phyloP scores from a whole-genome alignment of 2,329 filamentous ascomycete genomes.

The Keithomyces neogunnii region DNA sequence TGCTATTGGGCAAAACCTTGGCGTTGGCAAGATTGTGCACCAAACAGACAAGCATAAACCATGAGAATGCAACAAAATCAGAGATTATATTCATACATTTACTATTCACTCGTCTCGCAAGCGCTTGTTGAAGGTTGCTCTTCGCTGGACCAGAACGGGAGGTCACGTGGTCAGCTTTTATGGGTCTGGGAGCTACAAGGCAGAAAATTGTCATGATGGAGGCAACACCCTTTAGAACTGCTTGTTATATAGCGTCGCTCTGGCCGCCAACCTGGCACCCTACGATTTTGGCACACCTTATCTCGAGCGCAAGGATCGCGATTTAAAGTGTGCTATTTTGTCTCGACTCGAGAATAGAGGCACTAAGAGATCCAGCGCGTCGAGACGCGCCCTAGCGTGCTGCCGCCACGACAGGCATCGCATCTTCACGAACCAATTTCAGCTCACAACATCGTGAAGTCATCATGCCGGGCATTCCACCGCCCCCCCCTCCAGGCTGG shows the following conservation, averaged over 20 bases:
- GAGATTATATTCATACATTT: no score
- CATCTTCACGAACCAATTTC: constrained; percentile 15
- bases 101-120: no score
- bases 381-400: constrained; percentile 27
- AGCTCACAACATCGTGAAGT: constrained; percentile 17
- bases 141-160: not conserved
- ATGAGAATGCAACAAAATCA: no score
- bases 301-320: constrained; percentile 10
- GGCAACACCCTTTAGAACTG: constrained; percentile 15
- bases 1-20: no score
- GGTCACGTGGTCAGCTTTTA: constrained; percentile 19
- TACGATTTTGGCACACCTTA: constrained; percentile 19
- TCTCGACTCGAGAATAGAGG: constrained; percentile 5
- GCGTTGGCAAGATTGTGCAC: no score
- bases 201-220: constrained; percentile 28
- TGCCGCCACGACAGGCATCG: constrained; percentile 17
- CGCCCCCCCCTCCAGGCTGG: constrained; percentile 51
- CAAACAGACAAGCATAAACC: no score
- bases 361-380: constrained; percentile 19
- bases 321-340: not conserved
- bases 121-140: no score
- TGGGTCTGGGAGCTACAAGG: constrained; percentile 9
- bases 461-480: constrained; percentile 45
- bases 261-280: constrained; percentile 20
- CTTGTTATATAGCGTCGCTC: constrained; percentile 16